Conservation (phyloP, 345 rosid species). For the Abelmoschus esculentus region DNA sequence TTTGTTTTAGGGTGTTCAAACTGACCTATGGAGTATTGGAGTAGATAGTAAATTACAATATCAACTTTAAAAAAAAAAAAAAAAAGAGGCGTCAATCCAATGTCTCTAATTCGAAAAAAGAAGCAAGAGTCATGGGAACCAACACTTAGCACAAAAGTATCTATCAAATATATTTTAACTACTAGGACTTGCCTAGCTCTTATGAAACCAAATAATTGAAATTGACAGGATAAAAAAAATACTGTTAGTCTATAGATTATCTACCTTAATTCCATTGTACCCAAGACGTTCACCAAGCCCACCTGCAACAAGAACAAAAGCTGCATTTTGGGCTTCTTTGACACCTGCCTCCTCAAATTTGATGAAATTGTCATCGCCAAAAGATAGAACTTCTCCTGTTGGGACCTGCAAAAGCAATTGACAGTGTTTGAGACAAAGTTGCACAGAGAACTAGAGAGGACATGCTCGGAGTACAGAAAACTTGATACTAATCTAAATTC, state of each 20-base stretch:
- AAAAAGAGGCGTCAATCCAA: not conserved
- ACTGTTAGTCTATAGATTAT: not conserved
- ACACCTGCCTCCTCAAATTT: constrained; percentile 70
- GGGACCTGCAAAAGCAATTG: constrained; percentile 21
- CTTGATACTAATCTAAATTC: not conserved
- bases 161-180: not conserved
- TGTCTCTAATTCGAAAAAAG: not conserved
- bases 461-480: not conserved
- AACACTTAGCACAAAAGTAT: not conserved
- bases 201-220: not conserved
- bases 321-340: constrained; percentile 69
- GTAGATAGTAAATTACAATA: not conserved
- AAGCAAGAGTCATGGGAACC: not conserved
- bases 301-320: constrained; percentile 85
- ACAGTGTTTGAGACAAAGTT: constrained; percentile 24
- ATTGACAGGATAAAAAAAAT: not conserved
- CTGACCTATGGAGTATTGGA: not conserved
- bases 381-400: constrained; percentile 64
- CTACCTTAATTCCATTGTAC: constrained; percentile 94
- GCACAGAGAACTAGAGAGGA: not conserved
- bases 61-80: not conserved
- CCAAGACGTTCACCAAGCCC: constrained; percentile 99
- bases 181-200: not conserved
- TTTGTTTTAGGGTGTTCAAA: not conserved
- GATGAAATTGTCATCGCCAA: constrained; percentile 58